Conservation (phyloP, 441 rosid genomes). For the Erodium moschatum region DNA sequence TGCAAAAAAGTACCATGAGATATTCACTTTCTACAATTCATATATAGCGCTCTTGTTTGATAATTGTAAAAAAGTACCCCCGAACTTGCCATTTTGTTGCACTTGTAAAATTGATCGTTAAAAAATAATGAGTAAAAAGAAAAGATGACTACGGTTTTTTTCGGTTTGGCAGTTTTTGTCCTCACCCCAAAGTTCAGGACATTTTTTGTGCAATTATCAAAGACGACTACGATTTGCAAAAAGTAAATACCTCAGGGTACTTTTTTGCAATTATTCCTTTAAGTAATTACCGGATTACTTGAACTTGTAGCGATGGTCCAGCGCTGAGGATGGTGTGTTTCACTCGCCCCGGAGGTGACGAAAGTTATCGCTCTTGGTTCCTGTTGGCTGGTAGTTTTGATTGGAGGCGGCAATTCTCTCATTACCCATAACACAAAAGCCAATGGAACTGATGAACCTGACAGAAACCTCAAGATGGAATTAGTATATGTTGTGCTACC, state of each 20-base stretch:
- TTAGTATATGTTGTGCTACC: not conserved
- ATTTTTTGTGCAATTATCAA: too few relatives aligned
- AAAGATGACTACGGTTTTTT: too few relatives aligned
- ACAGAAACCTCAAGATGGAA: slow-evolving; percentile 9
- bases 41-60: too few relatives aligned
- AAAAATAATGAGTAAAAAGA: too few relatives aligned
- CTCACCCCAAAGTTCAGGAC: too few relatives aligned
- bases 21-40: too few relatives aligned
- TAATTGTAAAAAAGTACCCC: too few relatives aligned
- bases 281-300: slow-evolving; percentile 29
- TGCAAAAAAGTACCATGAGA: too few relatives aligned
- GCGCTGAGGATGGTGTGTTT: slow-evolving; percentile 19
- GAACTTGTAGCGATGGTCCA: slow-evolving; percentile 35
- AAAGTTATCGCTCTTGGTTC: slow-evolving; percentile 31
- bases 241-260: too few relatives aligned
- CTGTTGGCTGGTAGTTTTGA: slow-evolving; percentile 26
- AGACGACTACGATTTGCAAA: not conserved
- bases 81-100: too few relatives aligned
- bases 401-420: slow-evolving; percentile 44
- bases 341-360: slow-evolving; percentile 26
- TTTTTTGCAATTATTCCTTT: not conserved
- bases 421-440: slow-evolving; percentile 43
- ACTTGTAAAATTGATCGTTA: too few relatives aligned
- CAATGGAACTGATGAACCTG: slow-evolving; percentile 45
- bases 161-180: too few relatives aligned